phyloP scores from a whole-genome alignment of 495 filamentous ascomycete genomes.

The Penicillium canescens region DNA sequence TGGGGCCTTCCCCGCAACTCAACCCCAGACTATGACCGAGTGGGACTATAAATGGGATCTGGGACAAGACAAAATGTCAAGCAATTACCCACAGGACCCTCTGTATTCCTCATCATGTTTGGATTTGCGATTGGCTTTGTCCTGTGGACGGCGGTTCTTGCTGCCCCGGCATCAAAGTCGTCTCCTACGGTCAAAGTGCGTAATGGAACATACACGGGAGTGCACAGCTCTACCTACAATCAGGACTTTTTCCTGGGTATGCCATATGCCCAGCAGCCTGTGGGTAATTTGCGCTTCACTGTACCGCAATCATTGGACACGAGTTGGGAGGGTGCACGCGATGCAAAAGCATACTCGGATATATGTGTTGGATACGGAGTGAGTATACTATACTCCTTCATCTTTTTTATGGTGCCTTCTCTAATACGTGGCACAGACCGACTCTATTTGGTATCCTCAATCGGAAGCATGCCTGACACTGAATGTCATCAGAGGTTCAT shows the following conservation, averaged over 20 bases:
- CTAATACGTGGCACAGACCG: conserved; percentile 18
- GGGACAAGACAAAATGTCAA: too few relatives aligned
- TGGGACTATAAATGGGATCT: too few relatives aligned
- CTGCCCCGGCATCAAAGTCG: conserved; percentile 11
- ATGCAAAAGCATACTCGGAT: conserved; percentile 50
- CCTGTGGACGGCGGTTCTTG: conserved; percentile 10
- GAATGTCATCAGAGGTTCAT: conserved; percentile 51
- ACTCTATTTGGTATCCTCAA: conserved; percentile 45
- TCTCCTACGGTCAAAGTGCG: conserved; percentile 18
- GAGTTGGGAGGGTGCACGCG: conserved; percentile 34
- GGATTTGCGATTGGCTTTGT: conserved; percentile 13
- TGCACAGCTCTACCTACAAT: conserved; percentile 33
- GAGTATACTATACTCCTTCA: conserved; percentile 1
- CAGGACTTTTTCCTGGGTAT: conserved; percentile 51
- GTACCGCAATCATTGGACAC: conserved; percentile 46
- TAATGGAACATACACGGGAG: conserved; percentile 44
- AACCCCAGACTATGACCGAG: too few relatives aligned
- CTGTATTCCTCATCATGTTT: conserved; percentile 7
- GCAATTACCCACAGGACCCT: too few relatives aligned
- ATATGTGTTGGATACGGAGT: conserved; percentile 52
- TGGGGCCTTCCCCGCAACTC: too few relatives aligned
- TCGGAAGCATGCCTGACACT: conserved; percentile 58
- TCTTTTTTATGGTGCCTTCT: not conserved
- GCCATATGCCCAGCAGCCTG: conserved; percentile 46
- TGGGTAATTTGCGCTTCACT: conserved; percentile 49